A percentile compares a stretch with the other conserved stretches of the same genome.
Conservation (phyloP, 208 protist genomes). For the Crithidia fasciculata region DNA sequence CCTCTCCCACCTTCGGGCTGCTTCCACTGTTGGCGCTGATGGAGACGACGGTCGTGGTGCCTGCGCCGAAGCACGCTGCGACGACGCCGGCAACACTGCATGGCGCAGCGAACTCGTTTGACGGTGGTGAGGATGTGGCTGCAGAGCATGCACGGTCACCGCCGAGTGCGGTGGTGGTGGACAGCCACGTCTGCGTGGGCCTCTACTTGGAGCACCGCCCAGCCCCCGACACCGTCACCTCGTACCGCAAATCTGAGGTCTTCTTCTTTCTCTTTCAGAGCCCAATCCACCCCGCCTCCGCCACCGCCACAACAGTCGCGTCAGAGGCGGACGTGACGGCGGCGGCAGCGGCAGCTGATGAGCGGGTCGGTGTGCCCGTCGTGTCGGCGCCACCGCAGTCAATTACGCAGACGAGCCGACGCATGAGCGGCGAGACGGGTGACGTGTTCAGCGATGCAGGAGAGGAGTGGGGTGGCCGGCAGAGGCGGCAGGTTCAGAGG, state of each 20-base stretch:
- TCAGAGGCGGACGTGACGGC: not conserved
- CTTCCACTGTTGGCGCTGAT: conserved; percentile 12
- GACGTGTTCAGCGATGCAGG: not conserved
- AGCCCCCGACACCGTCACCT: not conserved
- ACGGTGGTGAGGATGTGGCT: not conserved
- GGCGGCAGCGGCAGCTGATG: not conserved
- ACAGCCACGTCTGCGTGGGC: conserved; percentile 21
- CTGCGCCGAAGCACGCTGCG: not conserved
- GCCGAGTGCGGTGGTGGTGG: not conserved
- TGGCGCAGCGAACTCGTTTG: not conserved
- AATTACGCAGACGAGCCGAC: not conserved
- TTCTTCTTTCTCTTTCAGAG: conserved; percentile 21
- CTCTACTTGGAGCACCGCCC: conserved; percentile 16
- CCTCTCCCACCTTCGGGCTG: not conserved
- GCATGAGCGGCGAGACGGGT: not conserved
- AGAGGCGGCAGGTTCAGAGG: not conserved
- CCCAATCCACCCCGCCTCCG: not conserved
- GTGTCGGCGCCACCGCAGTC: conserved; percentile 7
- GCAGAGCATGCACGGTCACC: not conserved
- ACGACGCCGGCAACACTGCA: not conserved
- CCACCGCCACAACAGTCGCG: not conserved
- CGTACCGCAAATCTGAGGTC: conserved; percentile 12
- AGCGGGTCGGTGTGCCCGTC: not conserved
- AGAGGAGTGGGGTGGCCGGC: not conserved
- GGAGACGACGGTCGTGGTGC: conserved; percentile 9